phyloP scores from a whole-genome alignment of 2,329 filamentous ascomycete genomes.

The Talaromyces marneffei region DNA sequence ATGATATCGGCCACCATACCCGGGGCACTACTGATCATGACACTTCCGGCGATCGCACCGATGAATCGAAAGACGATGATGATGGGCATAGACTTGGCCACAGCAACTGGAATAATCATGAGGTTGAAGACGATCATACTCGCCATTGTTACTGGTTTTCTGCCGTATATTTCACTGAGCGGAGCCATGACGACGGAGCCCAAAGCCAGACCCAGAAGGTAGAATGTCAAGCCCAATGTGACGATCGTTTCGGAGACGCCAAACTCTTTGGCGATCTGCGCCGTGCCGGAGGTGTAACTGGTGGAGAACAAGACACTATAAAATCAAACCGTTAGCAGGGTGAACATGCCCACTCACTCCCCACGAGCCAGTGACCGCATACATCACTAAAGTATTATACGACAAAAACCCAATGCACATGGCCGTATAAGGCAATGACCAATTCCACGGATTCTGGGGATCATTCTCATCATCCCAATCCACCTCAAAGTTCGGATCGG shows the following conservation, averaged over 20 bases:
- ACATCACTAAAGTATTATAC: constrained; percentile 53
- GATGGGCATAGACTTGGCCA: constrained; percentile 36
- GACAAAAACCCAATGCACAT: constrained; percentile 52
- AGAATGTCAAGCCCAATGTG: constrained; percentile 14
- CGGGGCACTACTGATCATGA: constrained; percentile 22
- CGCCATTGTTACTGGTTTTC: constrained; percentile 29
- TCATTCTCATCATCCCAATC: constrained; percentile 62
- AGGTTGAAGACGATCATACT: constrained; percentile 55
- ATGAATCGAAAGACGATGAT: constrained; percentile 41
- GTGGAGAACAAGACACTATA: constrained; percentile 65
- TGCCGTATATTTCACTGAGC: constrained; percentile 22
- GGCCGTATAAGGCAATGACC: constrained; percentile 56
- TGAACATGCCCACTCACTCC: not conserved
- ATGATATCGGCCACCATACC: constrained; percentile 22
- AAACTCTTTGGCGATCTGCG: constrained; percentile 59
- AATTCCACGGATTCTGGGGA: constrained; percentile 45
- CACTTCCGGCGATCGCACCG: constrained; percentile 22
- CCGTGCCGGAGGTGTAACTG: constrained; percentile 67
- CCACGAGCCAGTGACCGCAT: constrained; percentile 16
- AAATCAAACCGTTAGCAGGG: constrained; percentile 16
- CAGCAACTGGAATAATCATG: constrained; percentile 15
- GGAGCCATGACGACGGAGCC: constrained; percentile 23
- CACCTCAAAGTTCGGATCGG: constrained; percentile 62
- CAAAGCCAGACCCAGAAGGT: constrained; percentile 12
- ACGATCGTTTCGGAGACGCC: constrained; percentile 40